Evolutionary conservation across 257 asterid genomes (phyloP).

Genomic region (Lavandula angustifolia): DNA sequence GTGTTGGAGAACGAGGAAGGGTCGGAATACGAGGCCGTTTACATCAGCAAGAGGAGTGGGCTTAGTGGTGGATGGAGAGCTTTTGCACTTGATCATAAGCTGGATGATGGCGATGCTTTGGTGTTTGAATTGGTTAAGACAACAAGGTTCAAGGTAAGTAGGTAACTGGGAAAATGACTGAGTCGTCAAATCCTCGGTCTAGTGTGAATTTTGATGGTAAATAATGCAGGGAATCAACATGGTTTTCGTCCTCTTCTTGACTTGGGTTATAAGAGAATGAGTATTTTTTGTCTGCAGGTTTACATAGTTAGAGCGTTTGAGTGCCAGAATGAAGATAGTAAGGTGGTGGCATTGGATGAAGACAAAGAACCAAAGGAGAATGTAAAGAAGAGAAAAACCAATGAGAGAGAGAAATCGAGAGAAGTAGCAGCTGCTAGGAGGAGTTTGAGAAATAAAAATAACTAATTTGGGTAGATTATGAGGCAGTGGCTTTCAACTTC

Average conservation of each 20-base stretch:
- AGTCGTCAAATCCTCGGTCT: no score
- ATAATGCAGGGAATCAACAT: no score
- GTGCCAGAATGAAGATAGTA: constrained; percentile 24
- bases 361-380: constrained; percentile 37
- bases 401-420: constrained; percentile 34
- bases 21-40: constrained; percentile 56
- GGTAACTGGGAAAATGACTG: neutral
- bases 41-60: constrained; percentile 69
- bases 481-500: neutral
- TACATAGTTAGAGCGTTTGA: constrained; percentile 58
- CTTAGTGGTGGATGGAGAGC: constrained; percentile 98
- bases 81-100: constrained; percentile 78
- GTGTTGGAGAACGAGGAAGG: constrained; percentile 67
- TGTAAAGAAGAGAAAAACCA: constrained; percentile 4
- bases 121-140: constrained; percentile 74
- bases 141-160: constrained; percentile 73
- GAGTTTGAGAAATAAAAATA: constrained; percentile 46
- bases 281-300: constrained; percentile 43
- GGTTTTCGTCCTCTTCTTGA: no score
- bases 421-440: constrained; percentile 41
- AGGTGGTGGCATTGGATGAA: constrained; percentile 26
- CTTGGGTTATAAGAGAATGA: neutral
- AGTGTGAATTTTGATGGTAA: neutral
- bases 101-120: constrained; percentile 89
- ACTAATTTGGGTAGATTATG: neutral